These are phyloP conservation scores for Carex parvula DNA, from an alignment of 176 grass and related monocot species.

Conservation along the genomic window DNA sequence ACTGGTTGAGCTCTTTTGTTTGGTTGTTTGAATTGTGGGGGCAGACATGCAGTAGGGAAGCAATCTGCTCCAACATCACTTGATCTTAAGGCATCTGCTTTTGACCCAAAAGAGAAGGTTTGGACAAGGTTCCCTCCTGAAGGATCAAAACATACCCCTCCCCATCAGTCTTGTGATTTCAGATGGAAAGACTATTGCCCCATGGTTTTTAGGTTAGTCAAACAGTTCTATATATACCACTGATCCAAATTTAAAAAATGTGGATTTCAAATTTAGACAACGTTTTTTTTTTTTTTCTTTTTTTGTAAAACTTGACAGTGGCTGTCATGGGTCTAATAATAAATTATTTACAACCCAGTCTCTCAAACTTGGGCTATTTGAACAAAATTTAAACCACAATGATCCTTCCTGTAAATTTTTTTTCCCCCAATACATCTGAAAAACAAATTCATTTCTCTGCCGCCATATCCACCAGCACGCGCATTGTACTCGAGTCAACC, in stretches of 20 bases:
- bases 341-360: no score
- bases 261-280: background rate
- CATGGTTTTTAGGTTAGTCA: slow-evolving; percentile 84
- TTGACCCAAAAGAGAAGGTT: slow-evolving; percentile 86
- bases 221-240: slow-evolving; percentile 7
- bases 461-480: no score
- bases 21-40: slow-evolving; percentile 12
- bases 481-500: no score
- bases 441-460: no score
- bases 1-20: background rate
- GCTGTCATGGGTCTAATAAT: no score
- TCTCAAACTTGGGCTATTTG: no score
- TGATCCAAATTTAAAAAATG: slow-evolving; percentile 21
- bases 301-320: no score
- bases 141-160: slow-evolving; percentile 92
- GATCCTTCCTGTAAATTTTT: no score
- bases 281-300: no score
- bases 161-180: slow-evolving; percentile 92
- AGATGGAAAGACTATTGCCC: slow-evolving; percentile 99
- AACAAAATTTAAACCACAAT: no score
- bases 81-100: slow-evolving; percentile 91
- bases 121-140: slow-evolving; percentile 96
- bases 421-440: no score
- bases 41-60: slow-evolving; percentile 89
- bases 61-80: slow-evolving; percentile 51